Conservation (phyloP, 106 monocot species). For the Chionographis japonica region DNA sequence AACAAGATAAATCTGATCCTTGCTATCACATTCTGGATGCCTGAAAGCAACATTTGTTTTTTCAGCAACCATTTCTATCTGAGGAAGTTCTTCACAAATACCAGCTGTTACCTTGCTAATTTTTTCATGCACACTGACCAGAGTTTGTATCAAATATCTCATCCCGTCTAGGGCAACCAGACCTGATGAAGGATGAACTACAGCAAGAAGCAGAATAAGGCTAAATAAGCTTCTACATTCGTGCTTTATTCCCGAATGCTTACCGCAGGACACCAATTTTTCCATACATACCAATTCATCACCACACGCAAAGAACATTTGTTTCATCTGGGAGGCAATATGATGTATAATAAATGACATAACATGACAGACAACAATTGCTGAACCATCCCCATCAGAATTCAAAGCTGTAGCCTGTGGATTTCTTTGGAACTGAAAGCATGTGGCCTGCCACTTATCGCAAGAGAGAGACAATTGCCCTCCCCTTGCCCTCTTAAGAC, state of each 20-base stretch:
- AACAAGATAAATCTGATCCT: slow-evolving; percentile 4
- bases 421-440: slow-evolving; percentile 13
- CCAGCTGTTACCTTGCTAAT: not conserved
- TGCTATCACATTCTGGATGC: not conserved
- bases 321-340: slow-evolving; percentile 28
- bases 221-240: slow-evolving; percentile 35
- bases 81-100: slow-evolving; percentile 12
- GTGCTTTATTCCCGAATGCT: slow-evolving; percentile 18
- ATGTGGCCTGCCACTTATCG: slow-evolving; percentile 9
- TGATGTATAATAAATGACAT: slow-evolving; percentile 25
- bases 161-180: slow-evolving; percentile 28
- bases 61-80: slow-evolving; percentile 14
- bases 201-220: slow-evolving; percentile 45
- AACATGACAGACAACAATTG: slow-evolving; percentile 19
- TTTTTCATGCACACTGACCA: not conserved
- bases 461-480: not conserved
- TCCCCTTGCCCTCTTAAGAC: slow-evolving; percentile 21
- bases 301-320: slow-evolving; percentile 1
- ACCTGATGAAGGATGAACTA: slow-evolving; percentile 43
- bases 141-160: slow-evolving; percentile 29
- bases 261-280: not conserved
- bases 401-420: not conserved
- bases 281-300: slow-evolving; percentile 3
- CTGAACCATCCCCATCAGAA: slow-evolving; percentile 12
- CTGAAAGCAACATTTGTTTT: not conserved